Evolutionary conservation across 116 monocot species (phyloP), one percentile per base, ranked within the genome.

Genomic region (Zostera marina): DNA sequence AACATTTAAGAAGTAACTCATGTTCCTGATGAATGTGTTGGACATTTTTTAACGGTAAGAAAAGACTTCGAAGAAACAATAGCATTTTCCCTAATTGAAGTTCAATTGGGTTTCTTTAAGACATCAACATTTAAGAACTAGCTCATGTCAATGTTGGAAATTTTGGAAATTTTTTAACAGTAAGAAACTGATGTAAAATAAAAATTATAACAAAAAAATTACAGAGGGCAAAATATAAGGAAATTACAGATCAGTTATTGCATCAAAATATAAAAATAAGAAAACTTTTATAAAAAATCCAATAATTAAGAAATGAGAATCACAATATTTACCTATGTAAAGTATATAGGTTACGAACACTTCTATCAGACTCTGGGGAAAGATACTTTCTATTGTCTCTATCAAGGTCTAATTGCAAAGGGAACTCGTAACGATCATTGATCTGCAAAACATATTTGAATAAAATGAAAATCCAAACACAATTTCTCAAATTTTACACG

Each of bases 371-470:
- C 43, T 90, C 90, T 54, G 90, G 98, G 53, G 98, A 89, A 24
- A 98, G 81, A 73, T 98, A 98, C 54, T 85, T 98, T 3, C 98
- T 74, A 61, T 90, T 71, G 14, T 98, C 85, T 74, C 74, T 86
- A 62, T 98, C 98, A 70, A 98, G 85, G 57, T 98, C 90, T 56
- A 98, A 62, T 73, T 98, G 85, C 72, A 98, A 55, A 15, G 98
- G 90, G 57, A 98, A 98, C 71, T 98, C 98, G 57, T 98, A 98
- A 0, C 86, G 98, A 49, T 98, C 98, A 83, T 98, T 98, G 74
- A 98, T 98, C 98, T 98, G 80, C 70, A 73, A 47, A 66, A 46
- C 11, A 39, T 39, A 16, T 49, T 24, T 54, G 54, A 19, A 54
- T 11, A 22, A 54, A 15, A 47, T 6, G 0, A 47, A 20, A 49